These are phyloP conservation scores for Encephalitozoon hellem DNA, from an alignment of 371 early-diverging fungal genomes.

Conservation along the genomic window DNA sequence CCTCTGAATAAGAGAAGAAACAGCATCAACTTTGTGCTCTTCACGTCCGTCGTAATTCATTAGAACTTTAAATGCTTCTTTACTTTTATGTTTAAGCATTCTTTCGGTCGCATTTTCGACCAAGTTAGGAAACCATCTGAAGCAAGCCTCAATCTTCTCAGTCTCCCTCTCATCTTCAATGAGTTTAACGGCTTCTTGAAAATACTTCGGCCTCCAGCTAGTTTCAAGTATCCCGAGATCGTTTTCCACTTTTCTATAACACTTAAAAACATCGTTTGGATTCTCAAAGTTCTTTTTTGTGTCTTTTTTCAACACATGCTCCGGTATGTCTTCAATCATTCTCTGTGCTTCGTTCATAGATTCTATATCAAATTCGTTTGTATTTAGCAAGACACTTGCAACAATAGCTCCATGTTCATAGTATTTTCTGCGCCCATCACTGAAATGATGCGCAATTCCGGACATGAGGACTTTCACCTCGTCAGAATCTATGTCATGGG, in stretches of 20 bases:
- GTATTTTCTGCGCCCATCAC: conserved; percentile 3
- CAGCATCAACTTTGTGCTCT: conserved; percentile 2
- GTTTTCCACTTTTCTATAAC: background rate
- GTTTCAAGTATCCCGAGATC: background rate
- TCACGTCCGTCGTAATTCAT: background rate
- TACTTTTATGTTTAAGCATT: background rate
- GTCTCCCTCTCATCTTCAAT: background rate
- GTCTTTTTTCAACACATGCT: background rate
- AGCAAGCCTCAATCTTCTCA: background rate
- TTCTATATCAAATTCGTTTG: background rate
- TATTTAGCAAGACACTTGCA: conserved; percentile 1
- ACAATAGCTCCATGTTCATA: conserved; percentile 8
- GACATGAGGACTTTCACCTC: background rate
- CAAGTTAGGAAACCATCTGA: background rate
- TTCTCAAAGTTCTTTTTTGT: background rate
- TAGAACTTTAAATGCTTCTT: background rate
- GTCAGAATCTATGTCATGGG: background rate
- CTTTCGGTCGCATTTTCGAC: background rate
- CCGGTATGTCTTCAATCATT: background rate
- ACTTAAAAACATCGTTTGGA: background rate
- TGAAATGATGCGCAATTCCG: background rate
- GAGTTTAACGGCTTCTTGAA: background rate
- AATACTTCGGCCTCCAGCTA: background rate
- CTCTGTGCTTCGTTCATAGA: background rate
- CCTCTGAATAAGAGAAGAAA: background rate